Percentiles rank a stretch among this genome's conserved stretches.
Evolutionary conservation across 345 rosid species (phyloP).

Genomic region (Hibiscus tridactylites): DNA sequence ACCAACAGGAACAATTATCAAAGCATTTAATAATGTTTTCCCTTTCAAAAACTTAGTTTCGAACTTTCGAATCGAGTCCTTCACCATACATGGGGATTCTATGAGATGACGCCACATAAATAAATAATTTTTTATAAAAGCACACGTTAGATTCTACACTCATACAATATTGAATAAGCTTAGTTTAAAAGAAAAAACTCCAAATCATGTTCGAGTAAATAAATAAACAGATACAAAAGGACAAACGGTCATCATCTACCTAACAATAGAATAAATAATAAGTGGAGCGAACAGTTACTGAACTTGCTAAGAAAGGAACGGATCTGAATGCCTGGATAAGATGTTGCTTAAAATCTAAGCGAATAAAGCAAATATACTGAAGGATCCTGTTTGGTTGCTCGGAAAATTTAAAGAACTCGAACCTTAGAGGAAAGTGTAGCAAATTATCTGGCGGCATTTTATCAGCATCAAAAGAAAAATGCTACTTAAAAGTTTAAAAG

Average conservation of each 20-base stretch:
- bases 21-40: not conserved
- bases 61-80: not conserved
- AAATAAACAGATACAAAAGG: not conserved
- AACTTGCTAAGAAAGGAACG: not conserved
- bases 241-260: not conserved
- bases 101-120: not conserved
- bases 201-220: not conserved
- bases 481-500: too few relatives aligned
- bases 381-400: conserved; percentile 4
- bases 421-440: not conserved
- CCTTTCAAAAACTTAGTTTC: not conserved
- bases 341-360: not conserved
- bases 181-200: not conserved
- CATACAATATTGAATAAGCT: not conserved
- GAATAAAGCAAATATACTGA: not conserved
- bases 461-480: not conserved
- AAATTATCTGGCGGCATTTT: not conserved
- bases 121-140: not conserved
- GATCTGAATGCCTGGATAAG: not conserved
- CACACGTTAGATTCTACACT: not conserved
- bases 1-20: not conserved
- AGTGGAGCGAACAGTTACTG: not conserved
- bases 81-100: not conserved
- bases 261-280: not conserved
- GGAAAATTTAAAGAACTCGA: not conserved